Evolutionary conservation across 1,284 basidiomycete species (phyloP).

Genomic region (Ganoderma lingzhi): DNA sequence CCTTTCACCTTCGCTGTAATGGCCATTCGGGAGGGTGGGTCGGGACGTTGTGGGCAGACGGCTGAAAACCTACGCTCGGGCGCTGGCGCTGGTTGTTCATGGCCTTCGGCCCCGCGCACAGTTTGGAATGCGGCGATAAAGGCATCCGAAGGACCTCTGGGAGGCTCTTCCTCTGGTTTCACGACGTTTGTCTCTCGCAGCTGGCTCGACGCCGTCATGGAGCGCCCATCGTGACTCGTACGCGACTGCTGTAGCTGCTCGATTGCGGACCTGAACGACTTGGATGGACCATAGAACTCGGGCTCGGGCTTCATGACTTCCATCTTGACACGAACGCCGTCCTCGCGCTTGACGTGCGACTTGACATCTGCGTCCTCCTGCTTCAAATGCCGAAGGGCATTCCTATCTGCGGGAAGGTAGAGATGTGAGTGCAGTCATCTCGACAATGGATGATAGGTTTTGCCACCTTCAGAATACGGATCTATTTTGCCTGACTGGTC

Average conservation of each 20-base stretch:
- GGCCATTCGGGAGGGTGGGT: neutral
- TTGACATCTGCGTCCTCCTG: constrained; percentile 6
- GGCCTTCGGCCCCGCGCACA: neutral
- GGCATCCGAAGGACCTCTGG: constrained; percentile 5
- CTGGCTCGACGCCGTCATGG: neutral
- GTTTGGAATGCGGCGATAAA: constrained; percentile 8
- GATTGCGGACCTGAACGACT: constrained; percentile 21
- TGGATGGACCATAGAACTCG: constrained; percentile 18
- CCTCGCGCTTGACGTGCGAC: constrained; percentile 19
- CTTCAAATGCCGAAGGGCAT: constrained; percentile 5
- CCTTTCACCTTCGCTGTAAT: neutral
- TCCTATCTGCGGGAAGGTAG: neutral
- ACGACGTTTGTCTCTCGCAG: neutral
- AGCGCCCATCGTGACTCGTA: neutral
- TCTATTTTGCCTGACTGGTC: constrained; percentile 31
- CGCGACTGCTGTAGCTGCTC: constrained; percentile 17
- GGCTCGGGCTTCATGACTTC: constrained; percentile 21
- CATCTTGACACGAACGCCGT: constrained; percentile 10
- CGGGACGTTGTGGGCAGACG: too few species aligned
- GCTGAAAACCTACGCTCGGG: neutral
- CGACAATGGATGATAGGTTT: neutral
- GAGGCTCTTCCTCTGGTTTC: constrained; percentile 13
- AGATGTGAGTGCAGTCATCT: neutral
- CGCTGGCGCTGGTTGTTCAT: neutral
- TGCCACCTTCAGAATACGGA: constrained; percentile 39